Percentiles rank a stretch among this genome's conserved stretches.
phyloP scores from a whole-genome alignment of 805 yeast genomes.

The Saccharomycopsis synnaedendra region DNA sequence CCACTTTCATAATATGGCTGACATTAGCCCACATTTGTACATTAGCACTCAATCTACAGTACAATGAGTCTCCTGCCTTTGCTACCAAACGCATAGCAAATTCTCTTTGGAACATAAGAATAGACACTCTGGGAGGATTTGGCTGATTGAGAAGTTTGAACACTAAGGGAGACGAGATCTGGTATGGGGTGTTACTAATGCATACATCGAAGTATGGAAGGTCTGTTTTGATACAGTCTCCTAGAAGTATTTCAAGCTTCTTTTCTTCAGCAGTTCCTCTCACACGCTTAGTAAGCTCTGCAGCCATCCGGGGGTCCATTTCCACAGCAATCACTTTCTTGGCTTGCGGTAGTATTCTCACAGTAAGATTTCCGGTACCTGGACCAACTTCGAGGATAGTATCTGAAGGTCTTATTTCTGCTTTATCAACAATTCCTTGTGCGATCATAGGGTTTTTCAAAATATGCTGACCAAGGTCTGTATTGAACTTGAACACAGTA shows the following conservation, averaged over 20 bases:
- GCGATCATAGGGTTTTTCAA: slow-evolving; percentile 93
- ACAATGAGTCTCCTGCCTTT: slow-evolving; percentile 89
- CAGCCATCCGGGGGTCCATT: slow-evolving; percentile 99
- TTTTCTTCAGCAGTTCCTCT: slow-evolving; percentile 93
- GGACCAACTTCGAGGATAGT: slow-evolving; percentile 95
- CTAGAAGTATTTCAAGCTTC: slow-evolving; percentile 82
- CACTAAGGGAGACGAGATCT: slow-evolving; percentile 92
- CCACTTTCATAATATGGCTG: slow-evolving; percentile 97
- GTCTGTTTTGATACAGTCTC: slow-evolving; percentile 94
- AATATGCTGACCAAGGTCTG: slow-evolving; percentile 94
- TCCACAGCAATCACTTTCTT: slow-evolving; percentile 92
- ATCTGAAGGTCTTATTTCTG: slow-evolving; percentile 85
- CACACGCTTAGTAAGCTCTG: slow-evolving; percentile 93
- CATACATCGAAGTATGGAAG: slow-evolving; percentile 92
- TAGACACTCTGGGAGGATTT: slow-evolving; percentile 87
- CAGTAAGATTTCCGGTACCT: slow-evolving; percentile 97
- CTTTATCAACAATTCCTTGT: slow-evolving; percentile 96
- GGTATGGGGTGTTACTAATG: slow-evolving; percentile 95
- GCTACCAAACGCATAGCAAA: slow-evolving; percentile 90
- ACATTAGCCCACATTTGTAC: slow-evolving; percentile 99
- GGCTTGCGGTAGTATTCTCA: slow-evolving; percentile 84
- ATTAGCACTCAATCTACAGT: slow-evolving; percentile 89
- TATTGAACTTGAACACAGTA: slow-evolving; percentile 91
- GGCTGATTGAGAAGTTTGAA: slow-evolving; percentile 87
- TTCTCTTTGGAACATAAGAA: slow-evolving; percentile 96